A percentile compares a stretch with the other conserved stretches of the same genome.
These are phyloP conservation scores for Phytophthora quininea DNA, from an alignment of 352 stramenopile species.

Conservation along the genomic window DNA sequence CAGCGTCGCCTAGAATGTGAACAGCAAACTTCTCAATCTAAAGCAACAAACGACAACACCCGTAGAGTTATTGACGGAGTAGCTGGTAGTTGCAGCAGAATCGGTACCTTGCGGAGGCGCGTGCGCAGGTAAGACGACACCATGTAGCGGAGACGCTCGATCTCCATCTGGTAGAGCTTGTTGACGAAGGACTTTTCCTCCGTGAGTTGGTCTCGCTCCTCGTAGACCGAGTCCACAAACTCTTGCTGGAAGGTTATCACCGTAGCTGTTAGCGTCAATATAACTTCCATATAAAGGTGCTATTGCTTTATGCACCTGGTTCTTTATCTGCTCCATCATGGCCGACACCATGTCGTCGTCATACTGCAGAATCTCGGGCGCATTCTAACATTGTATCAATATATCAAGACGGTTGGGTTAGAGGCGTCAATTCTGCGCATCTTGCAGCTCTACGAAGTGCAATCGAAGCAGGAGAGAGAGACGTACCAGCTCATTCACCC, in stretches of 20 bases:
- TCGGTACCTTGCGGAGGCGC: slow-evolving; percentile 68
- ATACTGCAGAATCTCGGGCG: slow-evolving; percentile 77
- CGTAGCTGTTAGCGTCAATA: neutral
- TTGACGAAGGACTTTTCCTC: slow-evolving; percentile 85
- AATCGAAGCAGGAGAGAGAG: neutral
- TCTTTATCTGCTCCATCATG: slow-evolving; percentile 86
- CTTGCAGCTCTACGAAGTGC: slow-evolving; percentile 6
- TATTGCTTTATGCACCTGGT: slow-evolving; percentile 49
- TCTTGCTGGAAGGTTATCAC: slow-evolving; percentile 59
- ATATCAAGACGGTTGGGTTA: slow-evolving; percentile 1
- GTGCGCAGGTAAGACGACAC: slow-evolving; percentile 83
- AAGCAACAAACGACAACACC: neutral
- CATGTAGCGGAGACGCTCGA: slow-evolving; percentile 87
- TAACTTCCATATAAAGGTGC: neutral
- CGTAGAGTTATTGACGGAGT: too few relatives aligned
- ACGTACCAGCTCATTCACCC: slow-evolving; percentile 85
- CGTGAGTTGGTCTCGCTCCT: slow-evolving; percentile 62
- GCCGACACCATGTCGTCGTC: slow-evolving; percentile 80
- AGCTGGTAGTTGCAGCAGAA: too few relatives aligned
- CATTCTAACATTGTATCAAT: slow-evolving; percentile 50
- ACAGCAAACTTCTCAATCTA: slow-evolving; percentile 82
- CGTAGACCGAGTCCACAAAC: slow-evolving; percentile 81
- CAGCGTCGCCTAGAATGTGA: slow-evolving; percentile 56
- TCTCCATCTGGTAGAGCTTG: slow-evolving; percentile 91
- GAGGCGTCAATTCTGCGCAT: slow-evolving; percentile 10